Conservation (phyloP, 2,329 filamentous ascomycete species). For the Stenocarpella maydis region DNA sequence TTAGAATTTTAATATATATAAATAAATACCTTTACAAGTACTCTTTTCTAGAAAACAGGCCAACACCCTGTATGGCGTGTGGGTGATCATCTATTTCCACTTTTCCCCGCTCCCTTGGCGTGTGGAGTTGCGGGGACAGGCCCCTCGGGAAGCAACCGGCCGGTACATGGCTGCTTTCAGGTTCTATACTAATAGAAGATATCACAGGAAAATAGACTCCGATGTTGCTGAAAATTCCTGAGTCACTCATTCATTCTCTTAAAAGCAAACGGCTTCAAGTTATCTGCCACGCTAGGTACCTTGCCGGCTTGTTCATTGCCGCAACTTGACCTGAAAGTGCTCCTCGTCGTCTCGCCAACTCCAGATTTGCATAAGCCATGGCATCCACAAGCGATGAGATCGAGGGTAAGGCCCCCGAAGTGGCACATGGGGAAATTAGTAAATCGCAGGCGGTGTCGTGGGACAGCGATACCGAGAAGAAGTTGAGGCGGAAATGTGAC, state of each 20-base stretch:
- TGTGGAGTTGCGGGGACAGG: constrained; percentile 20
- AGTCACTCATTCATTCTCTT: not conserved
- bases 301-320: not conserved
- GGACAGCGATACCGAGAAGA: constrained; percentile 30
- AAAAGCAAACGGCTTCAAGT: not conserved
- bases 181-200: no score
- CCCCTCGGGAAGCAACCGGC: not conserved
- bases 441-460: not conserved
- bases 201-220: not conserved
- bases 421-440: constrained; percentile 1
- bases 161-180: not conserved
- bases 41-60: no score
- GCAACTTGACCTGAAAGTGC: not conserved
- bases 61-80: no score
- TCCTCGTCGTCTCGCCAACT: not conserved
- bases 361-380: not conserved
- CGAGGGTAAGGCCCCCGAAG: not conserved
- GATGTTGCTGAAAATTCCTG: not conserved
- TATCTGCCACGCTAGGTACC: not conserved
- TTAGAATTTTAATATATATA: no score
- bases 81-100: constrained; percentile 10
- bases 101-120: not conserved
- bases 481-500: constrained; percentile 31
- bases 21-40: no score
- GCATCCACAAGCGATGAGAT: constrained; percentile 1